Evolutionary conservation across 2,329 filamentous ascomycete genomes (phyloP).

Genomic region (Colletotrichum gloeosporioides): DNA sequence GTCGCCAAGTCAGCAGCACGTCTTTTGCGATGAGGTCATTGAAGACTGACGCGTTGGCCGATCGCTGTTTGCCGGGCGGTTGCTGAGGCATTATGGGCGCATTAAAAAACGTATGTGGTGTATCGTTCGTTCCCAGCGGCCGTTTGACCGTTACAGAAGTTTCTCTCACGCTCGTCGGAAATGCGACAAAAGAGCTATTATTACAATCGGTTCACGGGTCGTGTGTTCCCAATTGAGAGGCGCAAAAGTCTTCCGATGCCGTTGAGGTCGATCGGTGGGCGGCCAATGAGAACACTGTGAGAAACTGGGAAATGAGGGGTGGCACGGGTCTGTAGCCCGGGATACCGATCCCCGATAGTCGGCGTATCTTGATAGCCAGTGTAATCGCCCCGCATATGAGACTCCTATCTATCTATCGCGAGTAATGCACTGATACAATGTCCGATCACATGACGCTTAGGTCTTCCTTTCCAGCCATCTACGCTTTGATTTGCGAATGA

Average conservation of each 20-base stretch:
- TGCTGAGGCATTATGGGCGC: slow-evolving; percentile 7
- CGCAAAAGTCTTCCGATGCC: neutral
- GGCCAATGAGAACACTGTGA: neutral
- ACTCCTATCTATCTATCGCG: neutral
- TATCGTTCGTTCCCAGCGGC: neutral
- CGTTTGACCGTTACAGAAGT: neutral
- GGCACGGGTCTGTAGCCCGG: neutral
- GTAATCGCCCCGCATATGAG: neutral
- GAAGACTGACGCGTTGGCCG: slow-evolving; percentile 18
- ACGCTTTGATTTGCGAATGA: neutral
- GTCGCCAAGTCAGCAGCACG: neutral
- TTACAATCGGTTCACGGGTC: neutral
- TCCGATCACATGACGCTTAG: neutral
- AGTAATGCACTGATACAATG: neutral
- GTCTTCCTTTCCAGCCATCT: neutral
- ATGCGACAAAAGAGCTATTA: neutral
- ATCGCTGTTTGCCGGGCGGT: slow-evolving; percentile 5
- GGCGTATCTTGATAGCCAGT: neutral
- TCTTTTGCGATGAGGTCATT: neutral
- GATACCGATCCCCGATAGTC: neutral
- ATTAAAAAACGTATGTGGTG: neutral
- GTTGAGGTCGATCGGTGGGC: neutral
- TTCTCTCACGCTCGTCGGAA: neutral
- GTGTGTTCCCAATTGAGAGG: neutral
- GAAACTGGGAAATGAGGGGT: neutral